Percentiles rank a stretch among this genome's conserved stretches.
Conservation (phyloP, 2,329 filamentous ascomycete species). For the Fusarium algeriense region DNA sequence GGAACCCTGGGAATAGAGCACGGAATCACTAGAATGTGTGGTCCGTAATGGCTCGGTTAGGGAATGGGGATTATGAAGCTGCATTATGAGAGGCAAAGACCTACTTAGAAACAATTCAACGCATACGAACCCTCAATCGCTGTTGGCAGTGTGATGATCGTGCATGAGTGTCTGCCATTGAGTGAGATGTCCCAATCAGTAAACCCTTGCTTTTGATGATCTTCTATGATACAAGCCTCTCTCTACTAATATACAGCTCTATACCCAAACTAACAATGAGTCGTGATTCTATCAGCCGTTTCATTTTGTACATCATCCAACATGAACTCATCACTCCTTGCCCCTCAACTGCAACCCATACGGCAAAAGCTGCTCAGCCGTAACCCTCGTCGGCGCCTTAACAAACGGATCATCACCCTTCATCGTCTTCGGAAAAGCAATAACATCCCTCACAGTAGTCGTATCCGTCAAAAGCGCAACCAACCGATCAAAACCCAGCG, state of each 20-base stretch:
- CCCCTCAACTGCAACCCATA: slow-evolving; percentile 58
- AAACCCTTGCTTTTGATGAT: neutral
- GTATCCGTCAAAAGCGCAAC: slow-evolving; percentile 82
- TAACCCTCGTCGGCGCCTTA: slow-evolving; percentile 78
- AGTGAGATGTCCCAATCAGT: neutral
- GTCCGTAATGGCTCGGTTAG: slow-evolving; percentile 10
- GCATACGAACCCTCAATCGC: neutral
- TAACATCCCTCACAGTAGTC: slow-evolving; percentile 88
- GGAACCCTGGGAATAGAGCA: slow-evolving; percentile 21
- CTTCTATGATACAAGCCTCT: slow-evolving; percentile 6
- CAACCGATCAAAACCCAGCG: slow-evolving; percentile 90
- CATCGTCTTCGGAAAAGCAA: slow-evolving; percentile 95
- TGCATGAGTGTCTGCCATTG: too few relatives aligned
- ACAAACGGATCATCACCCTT: slow-evolving; percentile 90
- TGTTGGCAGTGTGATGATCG: neutral
- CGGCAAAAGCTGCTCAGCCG: slow-evolving; percentile 63
- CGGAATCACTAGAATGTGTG: slow-evolving; percentile 13
- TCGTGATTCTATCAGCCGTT: slow-evolving; percentile 3
- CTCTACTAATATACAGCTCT: slow-evolving; percentile 34
- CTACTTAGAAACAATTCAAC: slow-evolving; percentile 13
- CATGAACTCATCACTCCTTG: neutral
- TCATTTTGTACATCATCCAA: neutral
- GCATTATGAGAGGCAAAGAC: slow-evolving; percentile 11
- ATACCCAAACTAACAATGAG: neutral
- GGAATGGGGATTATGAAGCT: slow-evolving; percentile 19